phyloP scores from a whole-genome alignment of 495 filamentous ascomycete genomes.

The Antarctomyces pellizariae region DNA sequence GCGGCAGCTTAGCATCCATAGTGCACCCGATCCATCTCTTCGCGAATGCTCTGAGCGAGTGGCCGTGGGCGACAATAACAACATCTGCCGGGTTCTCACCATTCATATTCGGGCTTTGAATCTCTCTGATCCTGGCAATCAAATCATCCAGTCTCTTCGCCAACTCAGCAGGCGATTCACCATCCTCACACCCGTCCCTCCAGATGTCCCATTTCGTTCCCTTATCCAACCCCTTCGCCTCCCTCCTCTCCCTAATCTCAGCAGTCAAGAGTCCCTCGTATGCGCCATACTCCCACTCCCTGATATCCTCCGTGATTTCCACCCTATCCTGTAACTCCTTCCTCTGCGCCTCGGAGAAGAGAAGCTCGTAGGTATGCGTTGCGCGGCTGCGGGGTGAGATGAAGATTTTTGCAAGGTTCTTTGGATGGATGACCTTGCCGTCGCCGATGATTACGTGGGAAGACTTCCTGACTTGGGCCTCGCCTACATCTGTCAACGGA shows the following conservation, averaged over 20 bases:
- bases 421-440: slow-evolving; percentile 45
- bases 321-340: slow-evolving; percentile 19
- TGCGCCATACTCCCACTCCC: slow-evolving; percentile 61
- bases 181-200: slow-evolving; percentile 39
- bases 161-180: slow-evolving; percentile 30
- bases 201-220: slow-evolving; percentile 40
- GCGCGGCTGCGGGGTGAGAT: slow-evolving; percentile 52
- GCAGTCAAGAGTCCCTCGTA: slow-evolving; percentile 51
- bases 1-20: slow-evolving; percentile 25
- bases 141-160: slow-evolving; percentile 33
- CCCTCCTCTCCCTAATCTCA: slow-evolving; percentile 30
- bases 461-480: slow-evolving; percentile 40
- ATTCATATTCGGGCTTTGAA: slow-evolving; percentile 20
- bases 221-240: slow-evolving; percentile 25
- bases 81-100: slow-evolving; percentile 30
- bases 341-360: slow-evolving; percentile 27
- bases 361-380: slow-evolving; percentile 45
- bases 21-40: slow-evolving; percentile 46
- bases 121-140: slow-evolving; percentile 35
- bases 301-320: slow-evolving; percentile 33
- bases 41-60: slow-evolving; percentile 46
- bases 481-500: slow-evolving; percentile 43
- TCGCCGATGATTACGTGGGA: slow-evolving; percentile 42
- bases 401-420: slow-evolving; percentile 42
- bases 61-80: slow-evolving; percentile 46